Evolutionary conservation across 73 alveolate species (phyloP).

Genomic region (Paramecium primaurelia): DNA sequence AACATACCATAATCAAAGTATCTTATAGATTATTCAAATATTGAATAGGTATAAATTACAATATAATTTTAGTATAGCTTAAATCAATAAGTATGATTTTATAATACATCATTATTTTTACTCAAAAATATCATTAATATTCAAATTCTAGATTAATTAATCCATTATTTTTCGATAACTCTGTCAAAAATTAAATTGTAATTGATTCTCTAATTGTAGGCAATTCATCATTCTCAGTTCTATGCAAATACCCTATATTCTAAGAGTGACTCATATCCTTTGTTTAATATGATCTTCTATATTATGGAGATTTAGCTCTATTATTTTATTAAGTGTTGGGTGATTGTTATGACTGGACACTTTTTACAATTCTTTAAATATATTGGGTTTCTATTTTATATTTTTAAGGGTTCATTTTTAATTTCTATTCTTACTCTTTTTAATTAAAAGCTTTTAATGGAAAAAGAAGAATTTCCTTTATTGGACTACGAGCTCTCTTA

Average conservation of each 20-base stretch:
- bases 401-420: background rate
- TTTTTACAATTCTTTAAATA: background rate
- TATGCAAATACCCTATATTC: background rate
- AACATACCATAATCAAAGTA: background rate
- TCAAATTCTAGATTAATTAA: background rate
- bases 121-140: background rate
- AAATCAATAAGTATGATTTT: background rate
- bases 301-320: background rate
- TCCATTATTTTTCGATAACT: background rate
- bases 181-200: background rate
- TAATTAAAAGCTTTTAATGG: background rate
- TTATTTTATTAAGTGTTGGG: background rate
- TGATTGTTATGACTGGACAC: background rate
- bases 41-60: background rate
- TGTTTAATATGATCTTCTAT: background rate
- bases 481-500: conserved; percentile 25
- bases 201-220: background rate
- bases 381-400: background rate
- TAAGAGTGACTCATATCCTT: background rate
- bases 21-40: background rate
- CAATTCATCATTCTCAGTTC: background rate
- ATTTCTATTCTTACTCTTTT: background rate
- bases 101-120: background rate
- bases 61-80: background rate
- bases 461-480: background rate